A percentile compares a stretch with the other conserved stretches of the same genome.
phyloP scores from a whole-genome alignment of 306 rosid species.

The Lotus japonicus region DNA sequence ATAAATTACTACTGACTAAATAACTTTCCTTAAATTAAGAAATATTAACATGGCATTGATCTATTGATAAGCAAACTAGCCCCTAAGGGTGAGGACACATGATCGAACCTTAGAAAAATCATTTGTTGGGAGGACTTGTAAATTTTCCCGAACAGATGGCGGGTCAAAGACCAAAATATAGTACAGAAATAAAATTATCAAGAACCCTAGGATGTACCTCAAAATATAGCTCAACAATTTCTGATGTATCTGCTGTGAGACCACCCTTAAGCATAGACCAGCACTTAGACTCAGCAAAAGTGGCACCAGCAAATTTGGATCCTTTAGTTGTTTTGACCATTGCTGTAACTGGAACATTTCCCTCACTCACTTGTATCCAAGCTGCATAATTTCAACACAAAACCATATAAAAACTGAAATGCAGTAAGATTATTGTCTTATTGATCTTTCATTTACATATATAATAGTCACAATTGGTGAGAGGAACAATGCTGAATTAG shows the following conservation, averaged over 20 bases:
- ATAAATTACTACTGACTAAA: neutral
- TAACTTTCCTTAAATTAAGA: neutral
- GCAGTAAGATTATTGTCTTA: no score
- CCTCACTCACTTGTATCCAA: constrained; percentile 56
- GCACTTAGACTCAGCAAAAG: constrained; percentile 46
- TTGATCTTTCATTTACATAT: no score
- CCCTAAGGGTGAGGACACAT: no score
- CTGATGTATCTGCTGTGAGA: constrained; percentile 37
- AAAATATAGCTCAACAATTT: constrained; percentile 51
- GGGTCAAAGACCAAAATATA: no score
- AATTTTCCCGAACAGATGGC: no score
- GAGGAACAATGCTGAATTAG: no score
- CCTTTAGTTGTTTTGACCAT: constrained; percentile 39
- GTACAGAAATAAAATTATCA: neutral
- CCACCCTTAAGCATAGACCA: constrained; percentile 96
- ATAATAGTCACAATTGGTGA: no score
- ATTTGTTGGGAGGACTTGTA: no score
- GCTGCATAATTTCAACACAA: constrained; percentile 17
- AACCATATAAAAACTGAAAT: no score
- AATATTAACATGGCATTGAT: no score
- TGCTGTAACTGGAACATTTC: constrained; percentile 38
- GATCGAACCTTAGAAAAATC: no score
- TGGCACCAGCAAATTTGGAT: constrained; percentile 32
- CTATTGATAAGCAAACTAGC: no score
- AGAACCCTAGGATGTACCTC: constrained; percentile 34